Evolutionary conservation across 768 basidiomycete species (phyloP), one percentile per base, ranked within the genome.

Genomic region (Amylocystis lapponica): DNA sequence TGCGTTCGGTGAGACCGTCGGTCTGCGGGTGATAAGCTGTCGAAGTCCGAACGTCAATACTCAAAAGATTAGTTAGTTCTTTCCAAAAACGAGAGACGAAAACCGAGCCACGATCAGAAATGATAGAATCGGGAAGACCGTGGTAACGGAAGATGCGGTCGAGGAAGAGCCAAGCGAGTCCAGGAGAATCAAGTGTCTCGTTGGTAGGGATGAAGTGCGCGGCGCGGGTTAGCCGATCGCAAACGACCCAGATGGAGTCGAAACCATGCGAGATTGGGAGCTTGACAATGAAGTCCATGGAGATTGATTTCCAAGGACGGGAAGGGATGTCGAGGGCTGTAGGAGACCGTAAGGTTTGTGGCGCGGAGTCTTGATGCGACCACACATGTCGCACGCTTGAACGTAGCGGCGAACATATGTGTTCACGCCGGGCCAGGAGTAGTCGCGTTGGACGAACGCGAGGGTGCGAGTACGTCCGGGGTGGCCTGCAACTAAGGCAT

Each of bases 1-100:
- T 56, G 14, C 62, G 47, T 51, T 70, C 67, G 0, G 66, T 67
- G 22, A 58, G 62, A 39, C 64, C 60, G 40, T 74, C 65, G 3
- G 68, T 65, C 50, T 74, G 61, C 0, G 70, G 72, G 36, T 75
- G 74, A 45, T 67, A 75, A 0, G 68, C 66, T 0, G 69, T 70
- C 3, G 63, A 68, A 3, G 55, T 55, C 25, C 43, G 11, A 7
- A 40, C 23, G 5, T 58, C 25, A 16, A 55, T 51, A 5, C 52
- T 25, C 11, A 48, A 31, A 23, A 42, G 27, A 10, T n/a, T 13
- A 5, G 35, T 38, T 9, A 48, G 47, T 20, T 37, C 36, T 26
- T 6, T 2, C 41, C 41, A 51, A 25, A 53, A 53, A 11, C 31
- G 32, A 7, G 45, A 50, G 13, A 50, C 35, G 21, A 53, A 50